Evolutionary conservation across 225 moss, liverwort and hornwort genomes (phyloP).

Genomic region (Lunularia cruciata): DNA sequence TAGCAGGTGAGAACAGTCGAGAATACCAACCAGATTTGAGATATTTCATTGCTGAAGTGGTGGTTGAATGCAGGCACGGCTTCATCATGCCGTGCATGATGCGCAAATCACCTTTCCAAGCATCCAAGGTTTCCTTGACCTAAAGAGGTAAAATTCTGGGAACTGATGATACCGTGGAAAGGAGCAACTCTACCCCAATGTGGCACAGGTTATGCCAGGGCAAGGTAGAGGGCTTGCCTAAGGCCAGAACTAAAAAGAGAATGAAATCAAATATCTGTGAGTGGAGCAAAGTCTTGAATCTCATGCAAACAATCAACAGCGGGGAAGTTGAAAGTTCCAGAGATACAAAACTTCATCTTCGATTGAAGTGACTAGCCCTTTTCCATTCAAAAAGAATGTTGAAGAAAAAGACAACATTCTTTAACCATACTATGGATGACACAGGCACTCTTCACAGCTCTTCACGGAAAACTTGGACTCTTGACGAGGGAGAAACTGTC

Average conservation of each 20-base stretch:
- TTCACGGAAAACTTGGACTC: slow-evolving; percentile 30
- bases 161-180: not conserved
- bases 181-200: not conserved
- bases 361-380: slow-evolving; percentile 19
- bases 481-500: slow-evolving; percentile 19
- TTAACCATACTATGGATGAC: slow-evolving; percentile 23
- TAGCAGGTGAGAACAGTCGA: not conserved
- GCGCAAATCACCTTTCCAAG: slow-evolving; percentile 10
- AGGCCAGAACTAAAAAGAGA: slow-evolving; percentile 17
- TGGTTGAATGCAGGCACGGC: slow-evolving; percentile 12
- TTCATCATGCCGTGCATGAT: slow-evolving; percentile 6
- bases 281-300: slow-evolving; percentile 15
- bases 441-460: slow-evolving; percentile 31
- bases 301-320: slow-evolving; percentile 16
- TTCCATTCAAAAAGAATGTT: slow-evolving; percentile 38
- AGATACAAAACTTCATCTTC: slow-evolving; percentile 18
- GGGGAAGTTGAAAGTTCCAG: slow-evolving; percentile 7
- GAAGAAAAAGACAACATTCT: slow-evolving; percentile 39
- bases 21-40: not conserved
- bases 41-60: slow-evolving; percentile 5
- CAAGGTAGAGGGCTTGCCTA: slow-evolving; percentile 15
- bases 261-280: slow-evolving; percentile 7
- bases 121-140: slow-evolving; percentile 11
- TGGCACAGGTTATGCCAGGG: slow-evolving; percentile 5
- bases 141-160: not conserved